A percentile compares a stretch with the other conserved stretches of the same genome.
Conservation (phyloP, 148 eudicot genomes). For the Amaranthus palmeri region DNA sequence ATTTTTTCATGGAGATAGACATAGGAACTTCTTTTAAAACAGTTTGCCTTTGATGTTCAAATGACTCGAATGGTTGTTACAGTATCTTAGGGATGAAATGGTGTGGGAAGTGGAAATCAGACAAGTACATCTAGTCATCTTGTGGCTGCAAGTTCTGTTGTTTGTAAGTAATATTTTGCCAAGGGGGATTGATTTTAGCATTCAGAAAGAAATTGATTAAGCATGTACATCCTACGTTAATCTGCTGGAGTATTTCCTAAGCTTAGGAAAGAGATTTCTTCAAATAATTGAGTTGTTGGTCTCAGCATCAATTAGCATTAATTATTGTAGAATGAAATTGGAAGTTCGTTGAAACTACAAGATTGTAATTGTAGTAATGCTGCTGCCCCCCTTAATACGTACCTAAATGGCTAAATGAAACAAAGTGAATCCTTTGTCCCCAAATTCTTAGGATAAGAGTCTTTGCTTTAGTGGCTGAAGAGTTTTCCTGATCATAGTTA, state of each 20-base stretch:
- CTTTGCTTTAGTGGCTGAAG: background rate
- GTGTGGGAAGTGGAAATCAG: too few relatives aligned
- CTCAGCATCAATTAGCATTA: background rate
- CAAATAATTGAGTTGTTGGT: background rate
- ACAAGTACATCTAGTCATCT: too few relatives aligned
- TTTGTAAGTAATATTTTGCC: too few relatives aligned
- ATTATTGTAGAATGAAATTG: background rate
- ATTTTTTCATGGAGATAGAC: too few relatives aligned
- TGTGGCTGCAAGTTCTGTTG: too few relatives aligned
- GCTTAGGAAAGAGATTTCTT: background rate
- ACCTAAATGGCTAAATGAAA: background rate
- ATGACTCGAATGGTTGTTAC: too few relatives aligned
- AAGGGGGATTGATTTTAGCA: too few relatives aligned
- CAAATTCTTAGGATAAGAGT: background rate
- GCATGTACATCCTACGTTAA: too few relatives aligned
- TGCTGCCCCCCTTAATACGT: background rate
- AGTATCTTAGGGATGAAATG: too few relatives aligned
- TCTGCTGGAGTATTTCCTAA: slow-evolving; percentile 2
- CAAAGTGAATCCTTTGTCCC: background rate
- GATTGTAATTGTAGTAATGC: background rate
- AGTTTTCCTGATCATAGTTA: background rate
- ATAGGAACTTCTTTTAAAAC: too few relatives aligned
- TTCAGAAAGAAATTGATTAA: too few relatives aligned
- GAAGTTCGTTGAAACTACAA: background rate
- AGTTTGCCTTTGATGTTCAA: too few relatives aligned